These are phyloP conservation scores for Cryptosporidium bovis DNA, from an alignment of 169 alveolate genomes.

Conservation along the genomic window DNA sequence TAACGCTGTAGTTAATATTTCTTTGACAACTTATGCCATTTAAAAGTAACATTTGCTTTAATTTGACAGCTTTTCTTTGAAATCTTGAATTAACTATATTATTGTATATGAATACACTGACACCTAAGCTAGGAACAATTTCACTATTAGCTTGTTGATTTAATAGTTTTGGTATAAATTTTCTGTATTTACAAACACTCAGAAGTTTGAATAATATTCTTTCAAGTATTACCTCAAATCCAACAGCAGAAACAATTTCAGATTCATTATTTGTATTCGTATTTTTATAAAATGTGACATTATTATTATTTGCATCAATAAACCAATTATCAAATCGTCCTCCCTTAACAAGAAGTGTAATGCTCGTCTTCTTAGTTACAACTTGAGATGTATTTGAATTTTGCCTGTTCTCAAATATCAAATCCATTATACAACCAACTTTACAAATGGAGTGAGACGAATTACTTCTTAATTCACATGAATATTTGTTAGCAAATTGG, in stretches of 20 bases:
- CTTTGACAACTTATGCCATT: slow-evolving; percentile 69
- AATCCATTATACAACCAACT: slow-evolving; percentile 66
- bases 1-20: neutral
- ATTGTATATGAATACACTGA: slow-evolving; percentile 37
- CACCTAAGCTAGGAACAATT: neutral
- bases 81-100: slow-evolving; percentile 1
- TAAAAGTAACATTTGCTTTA: slow-evolving; percentile 44
- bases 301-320: slow-evolving; percentile 18
- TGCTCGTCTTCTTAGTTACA: slow-evolving; percentile 7
- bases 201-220: slow-evolving; percentile 33
- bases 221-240: slow-evolving; percentile 52
- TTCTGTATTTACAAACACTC: slow-evolving; percentile 2
- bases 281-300: slow-evolving; percentile 5
- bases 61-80: slow-evolving; percentile 46
- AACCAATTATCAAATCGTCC: slow-evolving; percentile 71
- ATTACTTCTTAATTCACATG: neutral
- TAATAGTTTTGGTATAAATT: neutral
- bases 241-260: slow-evolving; percentile 60
- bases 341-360: slow-evolving; percentile 55
- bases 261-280: neutral
- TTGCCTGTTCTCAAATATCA: slow-evolving; percentile 5
- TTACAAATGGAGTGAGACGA: slow-evolving; percentile 21
- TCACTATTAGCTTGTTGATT: neutral
- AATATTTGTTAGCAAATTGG: neutral
- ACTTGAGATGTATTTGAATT: slow-evolving; percentile 2